phyloP scores from a whole-genome alignment of 352 stramenopile species.

The Plasmopara halstedii region DNA sequence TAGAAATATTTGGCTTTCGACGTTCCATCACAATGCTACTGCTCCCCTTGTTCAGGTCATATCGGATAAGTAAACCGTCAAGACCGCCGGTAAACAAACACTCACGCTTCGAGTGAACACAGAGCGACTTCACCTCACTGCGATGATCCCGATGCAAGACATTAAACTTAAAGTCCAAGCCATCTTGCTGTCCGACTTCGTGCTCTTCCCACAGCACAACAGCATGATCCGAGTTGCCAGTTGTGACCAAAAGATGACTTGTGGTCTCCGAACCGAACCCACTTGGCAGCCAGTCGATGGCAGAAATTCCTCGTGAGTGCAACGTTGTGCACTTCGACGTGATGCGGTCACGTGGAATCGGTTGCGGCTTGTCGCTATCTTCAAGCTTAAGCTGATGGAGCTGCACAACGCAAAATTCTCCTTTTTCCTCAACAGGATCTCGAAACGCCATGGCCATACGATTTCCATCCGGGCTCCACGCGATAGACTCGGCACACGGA shows the following conservation, averaged over 20 bases:
- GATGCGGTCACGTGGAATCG: slow-evolving; percentile 47
- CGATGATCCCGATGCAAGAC: slow-evolving; percentile 68
- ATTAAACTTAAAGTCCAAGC: slow-evolving; percentile 50
- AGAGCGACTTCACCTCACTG: slow-evolving; percentile 70
- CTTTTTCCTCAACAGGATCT: slow-evolving; percentile 43
- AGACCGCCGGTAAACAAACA: slow-evolving; percentile 62
- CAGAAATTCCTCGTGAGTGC: slow-evolving; percentile 53
- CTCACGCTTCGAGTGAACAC: slow-evolving; percentile 64
- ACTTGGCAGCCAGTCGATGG: slow-evolving; percentile 59
- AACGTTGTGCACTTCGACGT: slow-evolving; percentile 53
- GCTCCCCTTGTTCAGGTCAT: slow-evolving; percentile 47
- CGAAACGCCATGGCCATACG: slow-evolving; percentile 76
- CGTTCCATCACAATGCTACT: slow-evolving; percentile 51
- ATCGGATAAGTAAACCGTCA: slow-evolving; percentile 63
- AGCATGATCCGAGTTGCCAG: slow-evolving; percentile 58
- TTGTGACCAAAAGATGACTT: slow-evolving; percentile 51
- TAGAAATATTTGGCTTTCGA: slow-evolving; percentile 67
- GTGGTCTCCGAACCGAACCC: slow-evolving; percentile 40
- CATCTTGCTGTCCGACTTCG: slow-evolving; percentile 19
- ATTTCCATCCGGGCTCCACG: slow-evolving; percentile 67
- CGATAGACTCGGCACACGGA: slow-evolving; percentile 61
- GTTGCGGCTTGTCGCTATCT: slow-evolving; percentile 31
- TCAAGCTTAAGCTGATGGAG: slow-evolving; percentile 56
- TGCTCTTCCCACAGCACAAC: slow-evolving; percentile 74
- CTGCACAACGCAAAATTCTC: slow-evolving; percentile 73